These are phyloP conservation scores for Endothia cerciana DNA, from an alignment of 2,329 filamentous ascomycete species.

Conservation along the genomic window DNA sequence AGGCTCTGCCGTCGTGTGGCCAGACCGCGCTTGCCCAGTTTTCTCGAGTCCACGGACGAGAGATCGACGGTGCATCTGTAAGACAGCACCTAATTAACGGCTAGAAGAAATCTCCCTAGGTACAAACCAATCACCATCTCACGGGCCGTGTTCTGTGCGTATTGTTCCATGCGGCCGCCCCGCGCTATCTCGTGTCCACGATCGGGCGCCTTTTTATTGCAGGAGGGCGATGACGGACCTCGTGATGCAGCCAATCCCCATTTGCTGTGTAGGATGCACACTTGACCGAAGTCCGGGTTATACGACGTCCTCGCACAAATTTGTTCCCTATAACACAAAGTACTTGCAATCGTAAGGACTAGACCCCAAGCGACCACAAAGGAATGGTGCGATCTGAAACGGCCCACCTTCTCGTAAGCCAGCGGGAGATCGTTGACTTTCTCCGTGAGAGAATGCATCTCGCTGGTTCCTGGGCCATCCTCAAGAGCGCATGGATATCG, in stretches of 20 bases:
- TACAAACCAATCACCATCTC: background rate
- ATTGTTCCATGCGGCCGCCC: background rate
- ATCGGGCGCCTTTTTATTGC: background rate
- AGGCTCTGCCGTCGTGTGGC: constrained; percentile 11
- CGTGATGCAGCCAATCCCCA: background rate
- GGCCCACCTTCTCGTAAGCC: background rate
- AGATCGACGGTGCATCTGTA: background rate
- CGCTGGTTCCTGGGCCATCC: no score
- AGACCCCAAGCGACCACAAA: background rate
- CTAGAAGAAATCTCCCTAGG: background rate
- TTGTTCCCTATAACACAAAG: background rate
- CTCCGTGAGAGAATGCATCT: background rate
- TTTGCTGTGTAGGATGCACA: background rate
- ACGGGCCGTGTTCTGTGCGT: background rate
- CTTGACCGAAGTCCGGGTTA: background rate
- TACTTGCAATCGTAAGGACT: background rate
- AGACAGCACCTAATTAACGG: background rate
- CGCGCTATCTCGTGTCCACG: background rate
- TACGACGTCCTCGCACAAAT: background rate
- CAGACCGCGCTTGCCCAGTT: constrained; percentile 20
- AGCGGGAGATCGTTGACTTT: background rate
- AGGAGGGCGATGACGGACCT: background rate
- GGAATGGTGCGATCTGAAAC: background rate
- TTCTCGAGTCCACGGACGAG: background rate
- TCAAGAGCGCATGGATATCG: no score